Evolutionary conservation across 78 protist species (phyloP).

Genomic region (Dictyostelium capitatum): DNA sequence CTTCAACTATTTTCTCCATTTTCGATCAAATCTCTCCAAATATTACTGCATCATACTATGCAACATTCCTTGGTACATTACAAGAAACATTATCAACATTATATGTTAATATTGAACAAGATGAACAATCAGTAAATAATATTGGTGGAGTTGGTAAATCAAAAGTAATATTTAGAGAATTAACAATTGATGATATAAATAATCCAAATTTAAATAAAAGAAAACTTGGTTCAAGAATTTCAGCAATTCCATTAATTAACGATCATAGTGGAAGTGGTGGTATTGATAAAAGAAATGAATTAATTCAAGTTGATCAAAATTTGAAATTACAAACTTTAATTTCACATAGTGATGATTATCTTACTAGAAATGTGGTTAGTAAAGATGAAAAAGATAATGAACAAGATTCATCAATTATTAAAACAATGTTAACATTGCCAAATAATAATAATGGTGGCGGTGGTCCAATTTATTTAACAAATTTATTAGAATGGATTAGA

Average conservation of each 20-base stretch:
- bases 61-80: background rate
- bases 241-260: background rate
- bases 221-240: background rate
- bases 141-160: background rate
- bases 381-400: background rate
- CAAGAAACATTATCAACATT: background rate
- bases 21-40: background rate
- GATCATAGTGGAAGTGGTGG: background rate
- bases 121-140: background rate
- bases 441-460: background rate
- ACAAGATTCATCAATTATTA: background rate
- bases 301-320: background rate
- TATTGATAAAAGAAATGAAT: background rate
- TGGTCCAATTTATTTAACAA: background rate
- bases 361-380: background rate
- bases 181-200: slow-evolving; percentile 6
- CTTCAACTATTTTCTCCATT: background rate
- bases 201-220: background rate
- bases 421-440: background rate
- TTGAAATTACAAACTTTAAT: background rate
- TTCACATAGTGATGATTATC: background rate
- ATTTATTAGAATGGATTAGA: slow-evolving; percentile 11
- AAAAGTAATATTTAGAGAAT: background rate
- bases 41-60: background rate
- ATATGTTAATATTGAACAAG: background rate